A percentile compares a stretch with the other conserved stretches of the same genome.
Evolutionary conservation across 2,329 filamentous ascomycete species (phyloP).

Genomic region (Cordyceps cateniannulata): DNA sequence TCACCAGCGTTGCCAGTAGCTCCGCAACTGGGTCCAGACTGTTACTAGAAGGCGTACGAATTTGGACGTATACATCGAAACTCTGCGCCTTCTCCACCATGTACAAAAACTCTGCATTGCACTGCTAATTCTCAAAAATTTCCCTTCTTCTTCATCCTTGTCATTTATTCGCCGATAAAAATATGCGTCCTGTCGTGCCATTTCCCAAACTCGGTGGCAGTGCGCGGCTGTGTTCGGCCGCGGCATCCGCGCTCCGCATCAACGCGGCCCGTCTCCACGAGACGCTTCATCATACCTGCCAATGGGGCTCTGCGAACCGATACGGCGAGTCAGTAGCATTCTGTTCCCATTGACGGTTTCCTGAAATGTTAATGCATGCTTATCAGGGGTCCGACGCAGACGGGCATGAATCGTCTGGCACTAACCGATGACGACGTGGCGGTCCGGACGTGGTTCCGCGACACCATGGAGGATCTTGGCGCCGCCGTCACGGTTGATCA

Average conservation of each 20-base stretch:
- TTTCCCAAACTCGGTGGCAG: neutral
- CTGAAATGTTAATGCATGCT: neutral
- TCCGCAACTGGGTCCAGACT: neutral
- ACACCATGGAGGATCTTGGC: slow-evolving; percentile 56
- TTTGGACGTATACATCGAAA: neutral
- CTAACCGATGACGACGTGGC: slow-evolving; percentile 69
- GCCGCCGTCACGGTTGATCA: slow-evolving; percentile 64
- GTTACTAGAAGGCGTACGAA: neutral
- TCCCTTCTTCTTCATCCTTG: neutral
- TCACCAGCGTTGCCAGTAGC: neutral
- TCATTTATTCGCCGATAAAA: neutral
- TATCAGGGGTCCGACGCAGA: slow-evolving; percentile 38
- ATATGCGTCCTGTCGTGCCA: neutral
- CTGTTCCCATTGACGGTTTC: slow-evolving; percentile 16
- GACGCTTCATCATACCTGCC: slow-evolving; percentile 26
- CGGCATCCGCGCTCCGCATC: slow-evolving; percentile 16
- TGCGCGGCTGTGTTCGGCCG: neutral
- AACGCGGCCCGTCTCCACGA: slow-evolving; percentile 23
- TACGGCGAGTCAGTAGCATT: slow-evolving; percentile 22
- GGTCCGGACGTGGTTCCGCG: slow-evolving; percentile 72
- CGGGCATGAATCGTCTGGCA: slow-evolving; percentile 71
- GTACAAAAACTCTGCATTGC: neutral
- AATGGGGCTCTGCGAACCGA: slow-evolving; percentile 26
- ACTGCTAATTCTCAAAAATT: neutral
- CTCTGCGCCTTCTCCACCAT: neutral